phyloP scores from a whole-genome alignment of 163 green algal genomes.

The Chloroidium sp. region DNA sequence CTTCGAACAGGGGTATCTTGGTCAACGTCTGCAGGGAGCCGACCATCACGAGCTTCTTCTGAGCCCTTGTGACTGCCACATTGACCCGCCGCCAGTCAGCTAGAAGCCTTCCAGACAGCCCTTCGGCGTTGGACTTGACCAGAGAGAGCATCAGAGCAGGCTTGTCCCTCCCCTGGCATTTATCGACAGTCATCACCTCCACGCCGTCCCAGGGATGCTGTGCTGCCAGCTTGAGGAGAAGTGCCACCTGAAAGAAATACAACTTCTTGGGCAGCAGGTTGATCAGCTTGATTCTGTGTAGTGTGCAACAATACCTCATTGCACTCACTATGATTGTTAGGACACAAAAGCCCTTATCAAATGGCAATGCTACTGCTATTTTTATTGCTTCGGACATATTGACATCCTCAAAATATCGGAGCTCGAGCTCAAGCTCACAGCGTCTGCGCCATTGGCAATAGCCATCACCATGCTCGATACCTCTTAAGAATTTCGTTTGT shows the following conservation, averaged over 20 bases:
- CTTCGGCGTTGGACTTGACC: conserved; percentile 12
- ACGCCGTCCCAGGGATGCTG: conserved; percentile 24
- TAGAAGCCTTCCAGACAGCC: conserved; percentile 58
- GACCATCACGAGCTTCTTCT: conserved; percentile 64
- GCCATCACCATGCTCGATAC: no score
- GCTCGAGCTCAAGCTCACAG: no score
- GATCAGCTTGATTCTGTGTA: no score
- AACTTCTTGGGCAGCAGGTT: no score
- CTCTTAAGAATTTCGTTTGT: no score
- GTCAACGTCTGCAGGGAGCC: conserved; percentile 37
- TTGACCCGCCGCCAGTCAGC: conserved; percentile 79
- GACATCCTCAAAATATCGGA: no score
- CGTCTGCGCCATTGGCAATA: no score
- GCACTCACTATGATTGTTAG: no score
- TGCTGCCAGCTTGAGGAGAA: conserved; percentile 19
- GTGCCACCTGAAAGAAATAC: conserved; percentile 22
- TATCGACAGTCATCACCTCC: conserved; percentile 86
- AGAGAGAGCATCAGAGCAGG: conserved; percentile 73
- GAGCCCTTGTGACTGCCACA: conserved; percentile 73
- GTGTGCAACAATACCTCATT: no score
- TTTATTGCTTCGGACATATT: no score
- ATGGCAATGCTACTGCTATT: no score
- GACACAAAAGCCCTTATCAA: no score
- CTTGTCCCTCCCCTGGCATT: conserved; percentile 92
- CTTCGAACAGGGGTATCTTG: conserved; percentile 17